Base-by-base conservation (phyloP, 2,329 filamentous ascomycete species). In the Hirsutella rhossiliensis region DNA sequence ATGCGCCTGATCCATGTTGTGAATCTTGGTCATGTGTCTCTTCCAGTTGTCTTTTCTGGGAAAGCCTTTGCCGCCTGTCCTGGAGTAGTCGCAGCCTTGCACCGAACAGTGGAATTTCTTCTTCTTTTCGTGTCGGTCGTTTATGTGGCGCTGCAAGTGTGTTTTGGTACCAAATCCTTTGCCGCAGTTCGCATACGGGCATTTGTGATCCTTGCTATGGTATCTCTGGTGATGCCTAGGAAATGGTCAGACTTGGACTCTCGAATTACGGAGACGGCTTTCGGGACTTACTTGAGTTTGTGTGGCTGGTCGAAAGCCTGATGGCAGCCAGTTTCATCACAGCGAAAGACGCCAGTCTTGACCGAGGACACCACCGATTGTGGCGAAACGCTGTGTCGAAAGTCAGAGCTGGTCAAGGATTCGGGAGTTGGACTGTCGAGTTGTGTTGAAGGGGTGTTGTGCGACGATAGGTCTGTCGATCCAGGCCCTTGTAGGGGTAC, bases 11-110 rank as follows among this genome's bases (percentile, higher is more conserved):
- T 69, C 66, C 47, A 69, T 57, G 31, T 67, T 58, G 51, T 80
- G 76, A 50, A 77, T 78, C 56, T 78, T 78, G 31, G 68, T 63
- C 74, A 80, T 78, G 54, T 80, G 76, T 45, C 76, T 62, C 51
- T 75, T 71, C 75, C 75, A 79, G 56, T 80, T 79, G 52, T 79
- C 76, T 53, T 79, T 80, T 43, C 76, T 63, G 1, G 75, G 74
- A 50, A 80, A 80, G 0, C 71, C 73, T 48, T 76, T 78, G 44
- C 75, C 73, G 9, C 75, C 75, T 15, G 62, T 56, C 45, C 66
- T 68, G n/a, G 73, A 78, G 53, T 76, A 79, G 5, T 71, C 65
- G 51, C 76, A 80, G 7, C 67, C 67, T 2, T 62, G 63, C 5
- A 75, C 66, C 0, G 67, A 72, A 51, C 76, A 80, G 54, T 78